Conservation (phyloP, 2,329 filamentous ascomycete genomes). For the Fusarium albidum region DNA sequence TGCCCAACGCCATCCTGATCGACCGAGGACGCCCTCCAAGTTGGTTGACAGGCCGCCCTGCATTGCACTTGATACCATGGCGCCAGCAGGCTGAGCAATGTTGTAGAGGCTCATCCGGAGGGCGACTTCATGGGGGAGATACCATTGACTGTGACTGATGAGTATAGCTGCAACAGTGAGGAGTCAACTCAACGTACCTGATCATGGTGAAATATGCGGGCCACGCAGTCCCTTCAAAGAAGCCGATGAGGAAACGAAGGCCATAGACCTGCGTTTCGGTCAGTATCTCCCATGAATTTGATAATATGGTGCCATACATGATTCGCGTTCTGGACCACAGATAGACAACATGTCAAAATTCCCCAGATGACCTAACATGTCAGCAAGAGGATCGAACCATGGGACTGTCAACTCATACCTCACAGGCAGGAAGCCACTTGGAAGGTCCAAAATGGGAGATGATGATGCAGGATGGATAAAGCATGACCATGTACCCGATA, state of each 20-base stretch:
- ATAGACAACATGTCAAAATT: too few relatives aligned
- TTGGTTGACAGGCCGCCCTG: conserved; percentile 14
- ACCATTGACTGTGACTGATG: conserved; percentile 1
- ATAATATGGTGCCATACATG: too few relatives aligned
- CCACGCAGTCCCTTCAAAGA: conserved; percentile 18
- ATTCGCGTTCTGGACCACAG: too few relatives aligned
- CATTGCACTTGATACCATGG: conserved; percentile 20
- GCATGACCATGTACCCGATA: conserved; percentile 22
- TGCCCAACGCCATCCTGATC: conserved; percentile 21
- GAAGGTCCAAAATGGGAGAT: conserved; percentile 20
- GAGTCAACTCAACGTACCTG: conserved; percentile 2
- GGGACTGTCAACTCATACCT: neutral
- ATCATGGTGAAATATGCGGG: conserved; percentile 25
- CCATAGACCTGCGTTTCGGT: conserved; percentile 1
- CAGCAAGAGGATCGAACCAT: too few relatives aligned
- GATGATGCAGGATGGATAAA: conserved; percentile 15
- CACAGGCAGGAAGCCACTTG: conserved; percentile 11
- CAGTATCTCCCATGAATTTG: too few relatives aligned
- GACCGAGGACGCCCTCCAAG: conserved; percentile 9
- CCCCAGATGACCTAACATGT: too few relatives aligned
- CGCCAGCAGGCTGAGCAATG: conserved; percentile 17
- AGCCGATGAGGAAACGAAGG: conserved; percentile 13
- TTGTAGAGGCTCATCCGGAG: conserved; percentile 20
- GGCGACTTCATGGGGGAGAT: conserved; percentile 12
- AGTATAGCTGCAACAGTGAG: too few relatives aligned